Conservation (phyloP, 495 filamentous ascomycete genomes). For the Cairneyella variabilis region DNA sequence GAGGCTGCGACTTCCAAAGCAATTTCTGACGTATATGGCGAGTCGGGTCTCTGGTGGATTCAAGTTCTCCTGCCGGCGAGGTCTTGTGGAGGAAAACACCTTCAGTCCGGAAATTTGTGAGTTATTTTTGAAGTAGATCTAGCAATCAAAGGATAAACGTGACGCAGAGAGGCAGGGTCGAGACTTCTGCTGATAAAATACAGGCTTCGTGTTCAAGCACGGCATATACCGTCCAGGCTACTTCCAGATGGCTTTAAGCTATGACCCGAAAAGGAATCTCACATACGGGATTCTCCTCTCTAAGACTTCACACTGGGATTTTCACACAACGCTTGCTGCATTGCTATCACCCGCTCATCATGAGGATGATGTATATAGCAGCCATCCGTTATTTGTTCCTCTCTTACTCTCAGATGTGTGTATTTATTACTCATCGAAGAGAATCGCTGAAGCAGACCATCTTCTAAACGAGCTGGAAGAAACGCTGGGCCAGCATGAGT, state of each 20-base stretch:
- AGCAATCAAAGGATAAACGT: no score
- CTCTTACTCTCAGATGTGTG: neutral
- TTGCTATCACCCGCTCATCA: no score
- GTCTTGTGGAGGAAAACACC: neutral
- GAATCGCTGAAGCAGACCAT: neutral
- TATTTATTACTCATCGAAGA: neutral
- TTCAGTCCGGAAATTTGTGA: neutral
- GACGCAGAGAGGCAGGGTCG: no score
- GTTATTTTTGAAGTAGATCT: no score
- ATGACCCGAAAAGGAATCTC: neutral
- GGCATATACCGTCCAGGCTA: neutral
- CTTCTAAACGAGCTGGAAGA: neutral
- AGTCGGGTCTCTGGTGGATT: neutral
- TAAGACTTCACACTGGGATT: neutral
- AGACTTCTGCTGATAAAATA: neutral
- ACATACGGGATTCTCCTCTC: neutral
- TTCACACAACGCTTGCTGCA: neutral
- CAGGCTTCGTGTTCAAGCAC: neutral
- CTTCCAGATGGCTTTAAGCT: conserved; percentile 1
- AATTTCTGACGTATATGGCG: neutral
- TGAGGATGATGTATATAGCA: neutral
- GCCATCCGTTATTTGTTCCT: neutral
- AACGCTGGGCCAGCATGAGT: neutral
- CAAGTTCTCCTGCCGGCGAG: neutral
- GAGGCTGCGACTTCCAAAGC: neutral